Evolutionary conservation across 2,329 filamentous ascomycete species (phyloP).

Genomic region (Pestalotiopsis sp.): DNA sequence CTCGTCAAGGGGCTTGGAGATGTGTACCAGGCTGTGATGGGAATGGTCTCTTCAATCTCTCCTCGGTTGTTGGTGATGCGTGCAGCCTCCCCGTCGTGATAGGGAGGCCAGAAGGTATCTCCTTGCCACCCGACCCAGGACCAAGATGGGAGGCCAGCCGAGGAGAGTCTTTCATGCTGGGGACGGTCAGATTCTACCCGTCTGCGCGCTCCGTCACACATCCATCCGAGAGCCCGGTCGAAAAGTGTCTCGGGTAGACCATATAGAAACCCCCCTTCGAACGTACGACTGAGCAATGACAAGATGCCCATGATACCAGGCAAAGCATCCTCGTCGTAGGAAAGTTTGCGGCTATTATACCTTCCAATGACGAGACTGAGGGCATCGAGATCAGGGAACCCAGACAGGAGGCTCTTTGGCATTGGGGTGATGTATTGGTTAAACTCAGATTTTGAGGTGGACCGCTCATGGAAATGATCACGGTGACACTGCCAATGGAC

Average conservation of each 20-base stretch:
- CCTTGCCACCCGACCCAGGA: constrained; percentile 3
- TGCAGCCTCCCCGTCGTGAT: not conserved
- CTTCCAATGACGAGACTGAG: not conserved
- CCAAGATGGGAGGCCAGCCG: constrained; percentile 1
- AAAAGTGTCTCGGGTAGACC: not conserved
- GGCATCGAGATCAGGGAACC: not conserved
- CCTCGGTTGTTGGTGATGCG: not conserved
- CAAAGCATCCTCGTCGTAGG: constrained; percentile 4
- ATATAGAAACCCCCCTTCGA: not conserved
- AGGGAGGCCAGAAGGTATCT: not conserved
- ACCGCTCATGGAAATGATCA: not conserved
- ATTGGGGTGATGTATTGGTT: not conserved
- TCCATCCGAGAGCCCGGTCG: not conserved
- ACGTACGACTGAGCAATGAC: not conserved
- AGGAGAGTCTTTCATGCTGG: not conserved
- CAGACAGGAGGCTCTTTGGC: not conserved
- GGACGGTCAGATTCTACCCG: not conserved
- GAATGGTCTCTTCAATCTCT: not conserved
- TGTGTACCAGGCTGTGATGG: constrained; percentile 1
- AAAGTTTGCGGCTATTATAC: not conserved
- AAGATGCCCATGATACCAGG: constrained; percentile 1
- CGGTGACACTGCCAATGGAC: not conserved
- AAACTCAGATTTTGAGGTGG: not conserved
- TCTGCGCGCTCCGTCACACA: not conserved
- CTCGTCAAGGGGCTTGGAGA: not conserved